Conservation (phyloP, 2,329 filamentous ascomycete species). For the Chrysoporthe puriensis region DNA sequence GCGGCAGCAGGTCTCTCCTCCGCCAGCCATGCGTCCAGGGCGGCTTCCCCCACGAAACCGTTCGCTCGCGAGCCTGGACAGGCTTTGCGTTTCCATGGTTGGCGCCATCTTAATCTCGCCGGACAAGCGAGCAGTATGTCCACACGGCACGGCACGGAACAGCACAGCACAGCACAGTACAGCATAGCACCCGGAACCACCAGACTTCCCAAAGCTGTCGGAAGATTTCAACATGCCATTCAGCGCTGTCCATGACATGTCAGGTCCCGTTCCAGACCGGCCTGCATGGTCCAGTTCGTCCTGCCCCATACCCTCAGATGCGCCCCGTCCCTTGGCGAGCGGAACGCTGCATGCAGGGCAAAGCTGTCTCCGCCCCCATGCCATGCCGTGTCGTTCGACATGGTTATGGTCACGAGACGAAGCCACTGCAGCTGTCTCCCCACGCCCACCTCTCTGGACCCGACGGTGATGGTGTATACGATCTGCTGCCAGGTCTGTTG, state of each 20-base stretch:
- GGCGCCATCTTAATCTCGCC: background rate
- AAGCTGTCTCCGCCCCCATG: background rate
- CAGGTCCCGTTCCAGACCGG: background rate
- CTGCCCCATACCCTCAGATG: conserved; percentile 6
- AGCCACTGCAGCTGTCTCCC: background rate
- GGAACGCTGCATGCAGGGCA: conserved; percentile 16
- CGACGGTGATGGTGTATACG: conserved; percentile 5
- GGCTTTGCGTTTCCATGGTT: background rate
- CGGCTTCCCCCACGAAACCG: background rate
- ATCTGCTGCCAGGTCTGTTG: conserved; percentile 7
- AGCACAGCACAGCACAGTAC: background rate
- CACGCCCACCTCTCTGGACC: background rate
- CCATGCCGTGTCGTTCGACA: conserved; percentile 9
- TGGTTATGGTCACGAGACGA: background rate
- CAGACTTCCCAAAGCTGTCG: background rate
- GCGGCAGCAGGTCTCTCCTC: background rate
- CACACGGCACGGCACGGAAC: background rate
- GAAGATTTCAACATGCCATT: background rate
- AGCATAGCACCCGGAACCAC: background rate
- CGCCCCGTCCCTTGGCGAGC: conserved; percentile 18
- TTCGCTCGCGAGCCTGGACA: background rate
- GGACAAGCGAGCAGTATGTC: background rate
- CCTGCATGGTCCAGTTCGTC: conserved; percentile 9
- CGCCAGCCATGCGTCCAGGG: background rate
- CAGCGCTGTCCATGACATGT: conserved; percentile 6